Evolutionary conservation across 2,329 filamentous ascomycete species (phyloP).

Genomic region (Fusarium abutilonis): DNA sequence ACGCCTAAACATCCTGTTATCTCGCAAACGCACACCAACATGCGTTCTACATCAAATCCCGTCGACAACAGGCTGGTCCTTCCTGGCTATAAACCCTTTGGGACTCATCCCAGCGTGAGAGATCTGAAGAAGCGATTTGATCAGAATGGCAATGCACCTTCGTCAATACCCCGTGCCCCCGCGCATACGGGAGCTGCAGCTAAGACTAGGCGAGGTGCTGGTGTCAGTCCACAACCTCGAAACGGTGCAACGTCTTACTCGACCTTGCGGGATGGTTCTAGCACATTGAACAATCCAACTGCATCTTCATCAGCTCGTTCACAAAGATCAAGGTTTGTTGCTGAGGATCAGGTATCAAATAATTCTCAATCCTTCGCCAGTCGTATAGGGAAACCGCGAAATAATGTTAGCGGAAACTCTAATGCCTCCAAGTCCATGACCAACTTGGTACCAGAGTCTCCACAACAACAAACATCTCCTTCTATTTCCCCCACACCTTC

Average conservation of each 20-base stretch:
- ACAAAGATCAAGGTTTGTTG: conserved; percentile 59
- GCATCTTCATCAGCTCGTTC: conserved; percentile 46
- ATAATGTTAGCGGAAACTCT: conserved; percentile 47
- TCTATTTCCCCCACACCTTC: conserved; percentile 49
- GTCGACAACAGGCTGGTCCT: conserved; percentile 56
- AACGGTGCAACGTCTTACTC: conserved; percentile 55
- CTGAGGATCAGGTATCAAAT: conserved; percentile 62
- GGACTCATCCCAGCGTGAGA: conserved; percentile 75
- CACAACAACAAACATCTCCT: conserved; percentile 49
- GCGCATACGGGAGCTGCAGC: conserved; percentile 49
- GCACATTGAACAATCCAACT: conserved; percentile 35
- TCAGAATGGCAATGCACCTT: conserved; percentile 58
- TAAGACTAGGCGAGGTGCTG: conserved; percentile 48
- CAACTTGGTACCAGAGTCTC: conserved; percentile 47
- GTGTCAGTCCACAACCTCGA: conserved; percentile 48
- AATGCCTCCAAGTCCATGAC: conserved; percentile 51
- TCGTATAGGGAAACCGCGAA: conserved; percentile 65
- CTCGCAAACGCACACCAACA: conserved; percentile 53
- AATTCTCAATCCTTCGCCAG: conserved; percentile 69
- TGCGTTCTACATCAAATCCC: conserved; percentile 67
- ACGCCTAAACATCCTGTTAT: conserved; percentile 59
- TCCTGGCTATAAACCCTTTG: conserved; percentile 47
- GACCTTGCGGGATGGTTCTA: conserved; percentile 51
- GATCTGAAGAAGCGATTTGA: conserved; percentile 84
- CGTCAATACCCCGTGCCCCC: conserved; percentile 52